Base-by-base conservation (phyloP, 208 protist species). In the Porcisia hertigi region DNA sequence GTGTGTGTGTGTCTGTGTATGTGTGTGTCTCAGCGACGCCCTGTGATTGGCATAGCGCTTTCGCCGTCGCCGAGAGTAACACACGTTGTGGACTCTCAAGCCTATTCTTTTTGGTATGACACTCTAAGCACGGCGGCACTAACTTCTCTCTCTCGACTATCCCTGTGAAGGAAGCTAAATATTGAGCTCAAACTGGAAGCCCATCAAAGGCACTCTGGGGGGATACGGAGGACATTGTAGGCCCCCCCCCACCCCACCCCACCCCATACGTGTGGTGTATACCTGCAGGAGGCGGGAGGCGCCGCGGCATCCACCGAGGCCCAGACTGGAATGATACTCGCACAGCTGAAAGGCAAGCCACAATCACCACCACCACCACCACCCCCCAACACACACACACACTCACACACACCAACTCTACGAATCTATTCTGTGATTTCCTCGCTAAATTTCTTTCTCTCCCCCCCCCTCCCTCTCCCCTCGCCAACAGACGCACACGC, bases 71-170 rank as follows among this genome's bases (percentile, higher is more conserved):
- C 41, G 25, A 43, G 59, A 14, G 11, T 36, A 36, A 9, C 58
- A 5, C 30, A 11, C 14, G 30, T 30, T 30, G 30, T 34, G 63
- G 6, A 12, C 25, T 67, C 36, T 36, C 43, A n/a, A 30, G n/a
- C 43, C 18, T 55, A 34, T 54, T 70, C 8, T 20, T 54, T 3
- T 59, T 36, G 7, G 7, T 34, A 2, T 30, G 43, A 3, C 1
- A 39, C 11, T 71, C 18, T 71, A 54, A 36, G 25, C 41, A 36
- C 58, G 30, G 54, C 8, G 14, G 36, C 23, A 6, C 41, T 18
- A 12, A n/a, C 5, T 9, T 57, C 39, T 14, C 60, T 73, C 49
- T 76, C 16, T 76, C 25, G 52, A 53, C 36, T 49, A 69, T n/a
- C 47, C 34, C 14, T 43, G 49, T 49, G 52, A 7, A 43, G 55